phyloP scores from a whole-genome alignment of 306 rosid species.

The Lotus japonicus region DNA sequence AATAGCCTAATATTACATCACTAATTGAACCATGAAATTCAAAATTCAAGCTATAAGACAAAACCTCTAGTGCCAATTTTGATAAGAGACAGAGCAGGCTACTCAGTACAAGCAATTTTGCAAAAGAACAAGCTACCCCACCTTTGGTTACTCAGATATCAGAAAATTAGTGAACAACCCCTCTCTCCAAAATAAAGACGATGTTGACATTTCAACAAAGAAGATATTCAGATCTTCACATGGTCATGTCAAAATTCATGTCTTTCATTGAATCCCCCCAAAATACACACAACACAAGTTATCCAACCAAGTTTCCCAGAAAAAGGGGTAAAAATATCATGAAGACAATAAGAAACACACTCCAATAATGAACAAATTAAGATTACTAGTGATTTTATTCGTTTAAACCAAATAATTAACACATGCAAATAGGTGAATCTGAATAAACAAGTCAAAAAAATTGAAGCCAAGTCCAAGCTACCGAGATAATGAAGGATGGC shows the following conservation, averaged over 20 bases:
- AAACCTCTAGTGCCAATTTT: neutral
- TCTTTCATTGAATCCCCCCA: no score
- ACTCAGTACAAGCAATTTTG: neutral
- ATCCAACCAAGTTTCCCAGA: neutral
- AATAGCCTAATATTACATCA: no score
- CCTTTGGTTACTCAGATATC: neutral
- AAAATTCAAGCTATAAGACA: neutral
- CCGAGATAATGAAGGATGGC: no score
- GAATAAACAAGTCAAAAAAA: no score
- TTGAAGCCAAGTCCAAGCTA: no score
- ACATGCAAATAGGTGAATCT: neutral
- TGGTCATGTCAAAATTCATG: no score
- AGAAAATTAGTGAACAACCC: neutral
- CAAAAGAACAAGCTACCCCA: neutral
- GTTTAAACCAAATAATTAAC: no score
- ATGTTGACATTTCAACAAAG: no score
- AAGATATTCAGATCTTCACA: no score
- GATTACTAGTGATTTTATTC: neutral
- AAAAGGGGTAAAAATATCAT: neutral
- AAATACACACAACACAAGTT: no score
- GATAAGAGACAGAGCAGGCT: neutral
- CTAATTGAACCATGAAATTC: neutral
- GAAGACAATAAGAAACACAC: neutral
- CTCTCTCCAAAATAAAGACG: no score
- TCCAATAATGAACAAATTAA: neutral